Conservation (phyloP, 2,329 filamentous ascomycete species). For the Tolypocladium album region DNA sequence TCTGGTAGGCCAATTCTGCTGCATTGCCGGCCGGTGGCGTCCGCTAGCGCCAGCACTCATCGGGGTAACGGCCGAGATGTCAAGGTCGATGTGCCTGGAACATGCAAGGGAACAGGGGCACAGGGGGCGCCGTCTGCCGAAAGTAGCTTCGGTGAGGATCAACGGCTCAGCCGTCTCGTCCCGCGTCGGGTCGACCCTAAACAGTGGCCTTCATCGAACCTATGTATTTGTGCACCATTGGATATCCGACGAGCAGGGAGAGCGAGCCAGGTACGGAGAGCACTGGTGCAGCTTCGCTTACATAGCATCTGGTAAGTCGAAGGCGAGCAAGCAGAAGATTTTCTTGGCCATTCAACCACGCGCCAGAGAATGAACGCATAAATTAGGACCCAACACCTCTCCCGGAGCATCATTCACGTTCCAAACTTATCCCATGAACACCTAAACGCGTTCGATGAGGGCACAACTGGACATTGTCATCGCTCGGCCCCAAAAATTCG, state of each 20-base stretch:
- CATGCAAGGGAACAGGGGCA: neutral
- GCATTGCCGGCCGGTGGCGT: neutral
- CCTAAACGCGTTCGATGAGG: too few species aligned
- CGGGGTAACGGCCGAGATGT: neutral
- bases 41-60: neutral
- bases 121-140: neutral
- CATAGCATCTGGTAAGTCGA: neutral
- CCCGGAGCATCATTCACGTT: neutral
- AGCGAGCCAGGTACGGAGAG: too few species aligned
- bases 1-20: conserved; percentile 6
- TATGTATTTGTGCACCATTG: neutral
- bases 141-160: neutral
- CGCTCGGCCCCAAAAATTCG: neutral
- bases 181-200: neutral
- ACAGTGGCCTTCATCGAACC: neutral
- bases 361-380: neutral
- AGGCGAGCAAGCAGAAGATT: neutral
- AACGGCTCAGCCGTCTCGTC: neutral
- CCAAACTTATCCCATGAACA: neutral
- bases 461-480: neutral
- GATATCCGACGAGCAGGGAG: too few species aligned
- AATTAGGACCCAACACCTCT: neutral
- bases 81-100: neutral
- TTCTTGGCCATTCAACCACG: neutral
- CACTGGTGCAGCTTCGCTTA: too few species aligned